Evolutionary conservation across 2,329 filamentous ascomycete species (phyloP).

Genomic region (Purpureocillium takamizusanense): DNA sequence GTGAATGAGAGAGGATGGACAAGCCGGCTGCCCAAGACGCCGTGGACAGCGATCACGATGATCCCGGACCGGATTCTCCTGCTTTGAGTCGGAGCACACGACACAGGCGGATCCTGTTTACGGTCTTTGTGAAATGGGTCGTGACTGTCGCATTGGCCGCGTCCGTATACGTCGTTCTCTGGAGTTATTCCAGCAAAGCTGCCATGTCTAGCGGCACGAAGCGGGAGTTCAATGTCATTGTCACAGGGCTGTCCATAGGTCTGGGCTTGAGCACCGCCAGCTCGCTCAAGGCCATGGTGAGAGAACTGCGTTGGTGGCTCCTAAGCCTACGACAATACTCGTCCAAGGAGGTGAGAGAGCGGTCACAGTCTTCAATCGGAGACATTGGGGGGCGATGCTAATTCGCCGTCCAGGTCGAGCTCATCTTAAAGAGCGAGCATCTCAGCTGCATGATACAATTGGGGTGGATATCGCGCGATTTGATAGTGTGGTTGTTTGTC

Average conservation of each 20-base stretch:
- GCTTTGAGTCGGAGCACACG: no score
- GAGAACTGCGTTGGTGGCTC: slow-evolving; percentile 36
- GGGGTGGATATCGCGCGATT: slow-evolving; percentile 9
- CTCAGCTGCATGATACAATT: slow-evolving; percentile 13
- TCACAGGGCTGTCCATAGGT: slow-evolving; percentile 32
- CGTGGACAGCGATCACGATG: no score
- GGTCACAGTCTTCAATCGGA: no score
- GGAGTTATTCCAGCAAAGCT: slow-evolving; percentile 15
- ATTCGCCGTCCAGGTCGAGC: slow-evolving; percentile 4
- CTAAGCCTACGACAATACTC: slow-evolving; percentile 25
- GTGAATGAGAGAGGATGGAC: no score
- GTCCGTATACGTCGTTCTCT: slow-evolving; percentile 18
- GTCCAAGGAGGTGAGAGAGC: slow-evolving; percentile 21
- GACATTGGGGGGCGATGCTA: no score
- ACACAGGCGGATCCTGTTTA: slow-evolving; percentile 1
- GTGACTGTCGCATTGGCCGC: slow-evolving; percentile 16
- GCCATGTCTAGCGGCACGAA: slow-evolving; percentile 25
- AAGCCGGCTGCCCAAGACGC: no score
- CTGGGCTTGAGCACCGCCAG: slow-evolving; percentile 32
- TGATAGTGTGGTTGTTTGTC: slow-evolving; percentile 11
- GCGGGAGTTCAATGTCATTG: slow-evolving; percentile 32
- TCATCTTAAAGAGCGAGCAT: slow-evolving; percentile 13
- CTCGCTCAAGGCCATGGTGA: slow-evolving; percentile 32
- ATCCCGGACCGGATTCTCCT: no score
- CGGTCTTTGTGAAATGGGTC: slow-evolving; percentile 15